Base-by-base conservation (phyloP, 805 yeast genomes). In the Candida nanaspora region DNA sequence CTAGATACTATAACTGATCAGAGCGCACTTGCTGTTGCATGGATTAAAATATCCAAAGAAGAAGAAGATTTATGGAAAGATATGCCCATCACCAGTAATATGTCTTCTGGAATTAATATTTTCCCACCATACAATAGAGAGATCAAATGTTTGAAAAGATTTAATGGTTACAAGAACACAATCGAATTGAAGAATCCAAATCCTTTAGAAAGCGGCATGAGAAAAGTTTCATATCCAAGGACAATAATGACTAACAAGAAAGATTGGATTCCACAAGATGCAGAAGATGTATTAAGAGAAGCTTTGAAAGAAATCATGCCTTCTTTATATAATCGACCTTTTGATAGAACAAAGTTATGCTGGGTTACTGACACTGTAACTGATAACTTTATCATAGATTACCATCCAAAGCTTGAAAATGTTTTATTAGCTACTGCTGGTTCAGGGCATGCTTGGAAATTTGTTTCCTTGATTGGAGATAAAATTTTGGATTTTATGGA, bases 111-210 rank as follows among this genome's bases (percentile, higher is more conserved):
- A 38, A 51, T 54, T 33, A 53, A 53, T 37, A 28, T 52, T 1
- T 53, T 53, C 32, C 58, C 58, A 14, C 58, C 58, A 11, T 52
- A 51, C 35, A 45, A 53, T 14, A 57, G 58, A 7, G 58, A 53
- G 33, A 48, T 50, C 21, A 53, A 53, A 37, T 36, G 42, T n/a
- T 41, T 53, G 34, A 45, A 56, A 42, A 44, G 58, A 39, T 53
- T 56, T n/a, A 47, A 54, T 2, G 58, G 58, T 3, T 53, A 52
- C 39, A 51, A 47, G 27, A 53, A 53, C 26, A 51, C 57, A 7
- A 39, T 42, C 7, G 26, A 19, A 10, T 37, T 52, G n/a, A 14
- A 22, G 3, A 41, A 51, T 33, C 56, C 58, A 10, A 35, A 44
- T 42, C 56, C 58, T 10, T 10, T 31, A 5, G 18, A 23, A 7